Base-by-base conservation (phyloP, 2,329 filamentous ascomycete genomes). In the Cucurbitaria berberidis region DNA sequence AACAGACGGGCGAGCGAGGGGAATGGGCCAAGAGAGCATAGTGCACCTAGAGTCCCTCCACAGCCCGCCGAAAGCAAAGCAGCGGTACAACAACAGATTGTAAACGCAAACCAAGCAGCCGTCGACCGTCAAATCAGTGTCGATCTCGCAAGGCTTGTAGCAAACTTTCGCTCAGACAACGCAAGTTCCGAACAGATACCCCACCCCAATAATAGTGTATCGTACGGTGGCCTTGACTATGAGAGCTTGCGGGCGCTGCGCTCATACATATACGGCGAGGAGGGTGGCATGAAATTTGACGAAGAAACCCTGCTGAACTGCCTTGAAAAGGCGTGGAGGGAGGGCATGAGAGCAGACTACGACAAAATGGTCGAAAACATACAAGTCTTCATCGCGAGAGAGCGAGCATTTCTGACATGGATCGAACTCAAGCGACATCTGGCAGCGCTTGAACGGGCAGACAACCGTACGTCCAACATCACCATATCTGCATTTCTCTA, bases 371-470 rank as follows among this genome's bases (percentile, higher is more conserved):
- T 68, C 8, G 63, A 67, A 8, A 66, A 72, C 45, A 59, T 69
- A 27, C 53, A 63, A 5, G 60, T 63, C 3, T 74, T 74, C 50
- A 65, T 69, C 30, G 71, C 68, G 5, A 57, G 67, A 44, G 71
- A 74, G 47, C 64, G 70, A 22, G 70, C 69, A 7, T 67, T 74
- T 38, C 50, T 74, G 21, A 72, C 68, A 11, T 74, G 71, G 71
- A 66, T 74, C 34, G 71, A 74, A 44, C 58, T 74, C 13, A 67
- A 64, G 47, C 58, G 70, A 35, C 70, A 74, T 45, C 50, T 74
- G 29, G 68, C 69, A 48, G 70, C 71, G 30, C 66, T 74, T 29
- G 63, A 69, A 29, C 67, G 69, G 48, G 69, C 69, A 41, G 67
- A 67, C 26, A 62, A 64, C 55, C 64, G 70, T 74, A 67, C 18